Base-by-base conservation (phyloP, 352 stramenopile genomes). In the Phytophthora ramorum region DNA sequence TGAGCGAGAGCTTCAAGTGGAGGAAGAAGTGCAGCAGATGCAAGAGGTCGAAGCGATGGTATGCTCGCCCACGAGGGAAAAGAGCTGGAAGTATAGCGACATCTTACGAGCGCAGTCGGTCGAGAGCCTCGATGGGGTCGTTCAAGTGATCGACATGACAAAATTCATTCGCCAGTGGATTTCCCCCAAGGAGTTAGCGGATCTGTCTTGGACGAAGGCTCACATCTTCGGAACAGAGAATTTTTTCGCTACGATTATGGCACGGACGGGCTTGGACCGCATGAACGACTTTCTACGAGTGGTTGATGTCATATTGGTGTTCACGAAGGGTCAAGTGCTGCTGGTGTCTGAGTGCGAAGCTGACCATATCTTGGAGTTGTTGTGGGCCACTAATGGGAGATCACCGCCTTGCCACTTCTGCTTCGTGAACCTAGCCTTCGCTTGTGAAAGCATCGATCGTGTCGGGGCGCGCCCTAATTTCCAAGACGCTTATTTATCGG, bases 1-100 rank as follows among this genome's bases (percentile, higher is more conserved):
- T 9, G 78, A 90, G 49, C 76, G 71, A 2, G 76, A 90, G 58
- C 37, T 88, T 20, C 76, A 85, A 35, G 52, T 81, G 3, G 58
- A 87, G 47, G 64, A 85, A 22, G 73, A 83, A 71, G 43, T 46
- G 40, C 40, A 46, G 40, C 14, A 34, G 12, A 19, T 19, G 44
- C 24, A 20, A 50, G 24, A 30, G 19, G 24, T 34, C 17, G 9
- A 50, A 9, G 44, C 32, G 44, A 50, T 35, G 44, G 1, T 17
- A 6, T 32, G 7, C 8, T 32, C 44, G 22, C 44, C 22, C 44
- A 9, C 9, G 13, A 3, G 13, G 3, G 44, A 50, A 20, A 50
- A 34, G 44, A 50, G n/a, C 0, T 83, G 71, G 74, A 48, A 69
- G 10, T 75, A 66, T 17, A 20, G 28, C 0, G 12, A 26, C 0